Percentiles rank a stretch among this genome's conserved stretches.
Conservation (phyloP, 345 rosid genomes). For the Hypericum androsaemum region DNA sequence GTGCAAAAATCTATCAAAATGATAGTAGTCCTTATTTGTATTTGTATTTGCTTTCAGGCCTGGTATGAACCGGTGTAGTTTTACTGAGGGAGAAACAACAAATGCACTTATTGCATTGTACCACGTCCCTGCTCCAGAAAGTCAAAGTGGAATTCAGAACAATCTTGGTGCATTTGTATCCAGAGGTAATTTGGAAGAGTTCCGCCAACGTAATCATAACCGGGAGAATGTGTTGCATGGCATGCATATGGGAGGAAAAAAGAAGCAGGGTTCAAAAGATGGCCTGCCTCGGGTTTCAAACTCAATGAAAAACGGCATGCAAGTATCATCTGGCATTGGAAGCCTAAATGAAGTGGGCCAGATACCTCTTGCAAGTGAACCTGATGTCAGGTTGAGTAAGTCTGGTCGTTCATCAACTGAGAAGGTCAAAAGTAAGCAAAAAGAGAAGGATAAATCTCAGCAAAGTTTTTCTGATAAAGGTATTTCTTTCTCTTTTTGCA, state of each 20-base stretch:
- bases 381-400: constrained; percentile 33
- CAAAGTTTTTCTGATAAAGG: constrained; percentile 61
- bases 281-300: constrained; percentile 31
- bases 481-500: constrained; percentile 24
- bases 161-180: constrained; percentile 26
- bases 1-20: neutral
- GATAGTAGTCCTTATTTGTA: neutral
- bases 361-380: constrained; percentile 34
- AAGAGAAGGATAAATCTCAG: constrained; percentile 43
- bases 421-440: constrained; percentile 44
- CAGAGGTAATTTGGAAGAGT: constrained; percentile 16
- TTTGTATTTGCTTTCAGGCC: constrained; percentile 48
- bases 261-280: constrained; percentile 43
- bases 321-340: constrained; percentile 27
- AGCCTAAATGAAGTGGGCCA: constrained; percentile 32
- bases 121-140: constrained; percentile 14
- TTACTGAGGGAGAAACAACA: constrained; percentile 73
- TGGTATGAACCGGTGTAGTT: constrained; percentile 62
- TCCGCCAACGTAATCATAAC: constrained; percentile 22
- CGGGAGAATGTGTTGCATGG: constrained; percentile 19
- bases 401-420: constrained; percentile 28
- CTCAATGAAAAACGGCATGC: constrained; percentile 39
- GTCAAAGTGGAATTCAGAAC: constrained; percentile 31
- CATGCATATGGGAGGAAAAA: constrained; percentile 33
- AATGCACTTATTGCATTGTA: constrained; percentile 43